phyloP scores from a whole-genome alignment of 192 early-diverging fungal genomes.

The Coemansia sp. region DNA sequence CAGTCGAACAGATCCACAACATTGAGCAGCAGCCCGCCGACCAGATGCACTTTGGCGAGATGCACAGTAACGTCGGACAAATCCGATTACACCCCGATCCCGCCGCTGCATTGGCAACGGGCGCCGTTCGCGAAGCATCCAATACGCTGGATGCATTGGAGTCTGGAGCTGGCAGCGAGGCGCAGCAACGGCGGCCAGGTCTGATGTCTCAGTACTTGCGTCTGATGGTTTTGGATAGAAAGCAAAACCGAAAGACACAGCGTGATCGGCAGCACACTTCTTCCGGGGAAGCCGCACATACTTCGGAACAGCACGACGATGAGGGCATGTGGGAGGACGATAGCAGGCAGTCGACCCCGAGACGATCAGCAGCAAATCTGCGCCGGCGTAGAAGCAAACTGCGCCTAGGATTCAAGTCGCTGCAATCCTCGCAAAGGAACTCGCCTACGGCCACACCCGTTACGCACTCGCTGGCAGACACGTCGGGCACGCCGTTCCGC shows the following conservation, averaged over 20 bases:
- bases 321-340: background rate
- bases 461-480: conserved; percentile 17
- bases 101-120: conserved; percentile 9
- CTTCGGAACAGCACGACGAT: background rate
- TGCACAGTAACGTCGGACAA: conserved; percentile 33
- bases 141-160: background rate
- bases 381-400: conserved; percentile 8
- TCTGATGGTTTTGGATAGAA: conserved; percentile 35
- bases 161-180: background rate
- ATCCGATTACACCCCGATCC: conserved; percentile 39
- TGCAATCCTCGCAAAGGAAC: background rate
- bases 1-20: conserved; percentile 29
- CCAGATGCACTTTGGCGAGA: conserved; percentile 1
- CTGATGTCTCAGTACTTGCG: conserved; percentile 37
- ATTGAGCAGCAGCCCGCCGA: conserved; percentile 21
- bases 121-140: background rate
- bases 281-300: background rate
- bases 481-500: conserved; percentile 30
- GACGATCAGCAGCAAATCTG: background rate
- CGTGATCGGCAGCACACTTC: background rate
- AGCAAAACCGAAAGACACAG: background rate
- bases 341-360: background rate
- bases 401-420: conserved; percentile 4
- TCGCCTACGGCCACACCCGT: background rate
- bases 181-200: conserved; percentile 18